Base-by-base conservation (phyloP, 805 yeast species). In the Saturnispora silvae region DNA sequence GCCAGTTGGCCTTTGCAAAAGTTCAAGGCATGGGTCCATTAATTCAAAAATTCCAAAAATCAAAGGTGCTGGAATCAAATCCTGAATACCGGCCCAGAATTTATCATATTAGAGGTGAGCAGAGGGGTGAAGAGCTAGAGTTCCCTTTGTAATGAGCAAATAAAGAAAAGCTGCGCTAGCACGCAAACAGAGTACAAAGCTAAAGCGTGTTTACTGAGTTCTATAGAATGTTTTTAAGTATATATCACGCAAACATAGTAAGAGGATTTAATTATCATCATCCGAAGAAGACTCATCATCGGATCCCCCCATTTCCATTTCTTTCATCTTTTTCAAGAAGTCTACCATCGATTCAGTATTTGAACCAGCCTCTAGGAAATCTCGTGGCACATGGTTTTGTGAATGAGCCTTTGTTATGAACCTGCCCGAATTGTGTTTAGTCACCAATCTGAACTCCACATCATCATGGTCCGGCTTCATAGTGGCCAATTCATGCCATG, bases 301-400 rank as follows among this genome's bases (percentile, higher is more conserved):
- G 10, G 16, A 14, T 14, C 34, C 40, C 5, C 35, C 20, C 16
- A 41, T 11, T 19, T 44, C 42, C 34, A 35, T 23, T 7, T 43
- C 42, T 26, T 37, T 38, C 23, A 85, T 80, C 40, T 74, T 65
- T 41, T 65, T 65, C 1, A 81, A 75, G 44, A 82, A 59, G 35
- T 80, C 86, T 10, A 72, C 76, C 70, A 85, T 78, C 0, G 80
- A 70, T 16, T 68, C 65, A 0, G 87, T 70, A 46, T 81, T 77
- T 47, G 75, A 50, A 24, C 82, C 67, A 2, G 96, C 95, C 53
- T 85, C 92, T 4, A 92, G 81, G 16, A 92, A 75, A 50, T 92
- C 99, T 36, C 71, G 67, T 0, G 99, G 99, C 3, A 92, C 95
- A 50, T 83, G 87, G 54, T 78, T 84, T 49, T 89, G 95, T 2